Base-by-base conservation (phyloP, 1,284 basidiomycete species). In the Pascua guehoae region DNA sequence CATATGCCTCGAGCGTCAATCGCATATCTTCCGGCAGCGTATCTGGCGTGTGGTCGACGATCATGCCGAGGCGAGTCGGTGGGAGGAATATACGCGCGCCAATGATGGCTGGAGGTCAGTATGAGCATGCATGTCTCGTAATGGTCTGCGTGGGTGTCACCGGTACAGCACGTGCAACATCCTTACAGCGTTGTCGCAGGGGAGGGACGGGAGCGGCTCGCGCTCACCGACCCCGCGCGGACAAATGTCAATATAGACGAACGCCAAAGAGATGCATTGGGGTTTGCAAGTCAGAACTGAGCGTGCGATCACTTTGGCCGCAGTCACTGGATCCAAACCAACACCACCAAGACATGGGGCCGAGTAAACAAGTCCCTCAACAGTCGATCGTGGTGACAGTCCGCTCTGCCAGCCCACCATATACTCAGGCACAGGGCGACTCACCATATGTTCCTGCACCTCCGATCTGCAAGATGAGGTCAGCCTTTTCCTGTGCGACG, bases 401-500 rank as follows among this genome's bases (percentile, higher is more conserved):
- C 24, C 24, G 24, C 24, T 3, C 24, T 32, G 3, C 4, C 24
- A 32, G 24, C n/a, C n/a, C n/a, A n/a, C n/a, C n/a, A n/a, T n/a
- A 32, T 32, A 7, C 24, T 32, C 24, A 32, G 24, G 24, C 24
- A 32, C 24, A 7, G 9, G 12, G 11, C 7, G 4, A 62, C 66
- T 24, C 41, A 77, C 74, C 68, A 38, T 75, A 77, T 10, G 72
- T 71, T 0, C 75, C 75, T 8, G 68, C 73, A 18, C 75, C 75
- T 0, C 74, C 75, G 32, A 77, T 67, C 74, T 77, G 40, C 24
- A 7, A 32, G 24, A 32, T 32, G 38, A 12, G 8, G 58, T 49
- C 42, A 58, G 53, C 24, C 24, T 32, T 7, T 32, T 32, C 24
- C 7, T 32, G n/a, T n/a, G 4, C 24, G 24, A 32, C 24, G 4